phyloP scores from a whole-genome alignment of 805 yeast species.

The Candida mattraensis region DNA sequence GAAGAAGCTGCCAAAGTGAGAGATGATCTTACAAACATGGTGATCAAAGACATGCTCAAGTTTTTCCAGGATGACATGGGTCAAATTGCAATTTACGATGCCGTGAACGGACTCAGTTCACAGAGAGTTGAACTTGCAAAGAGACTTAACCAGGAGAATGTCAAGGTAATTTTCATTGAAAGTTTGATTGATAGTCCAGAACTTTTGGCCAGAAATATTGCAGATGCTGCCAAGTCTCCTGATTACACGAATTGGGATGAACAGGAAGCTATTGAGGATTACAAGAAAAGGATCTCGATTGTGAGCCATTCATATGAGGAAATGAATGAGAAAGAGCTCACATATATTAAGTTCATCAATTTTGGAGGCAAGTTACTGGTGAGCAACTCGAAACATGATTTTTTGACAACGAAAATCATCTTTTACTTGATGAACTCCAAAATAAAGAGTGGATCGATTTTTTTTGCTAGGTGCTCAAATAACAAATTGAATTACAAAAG shows the following conservation, averaged over 20 bases:
- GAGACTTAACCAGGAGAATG: slow-evolving; percentile 53
- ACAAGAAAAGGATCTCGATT: slow-evolving; percentile 64
- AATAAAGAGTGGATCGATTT: slow-evolving; percentile 86
- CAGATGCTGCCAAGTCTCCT: slow-evolving; percentile 83
- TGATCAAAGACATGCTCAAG: slow-evolving; percentile 64
- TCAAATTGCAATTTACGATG: slow-evolving; percentile 95
- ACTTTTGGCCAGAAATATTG: slow-evolving; percentile 71
- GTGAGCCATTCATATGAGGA: slow-evolving; percentile 74
- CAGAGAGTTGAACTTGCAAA: slow-evolving; percentile 62
- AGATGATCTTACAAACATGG: slow-evolving; percentile 56
- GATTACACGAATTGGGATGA: slow-evolving; percentile 81
- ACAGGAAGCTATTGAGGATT: slow-evolving; percentile 73
- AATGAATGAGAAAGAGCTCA: slow-evolving; percentile 57
- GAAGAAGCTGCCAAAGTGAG: slow-evolving; percentile 53
- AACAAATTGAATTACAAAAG: slow-evolving; percentile 59
- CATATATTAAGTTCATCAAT: slow-evolving; percentile 83
- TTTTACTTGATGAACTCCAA: slow-evolving; percentile 90
- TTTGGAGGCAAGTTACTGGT: slow-evolving; percentile 84
- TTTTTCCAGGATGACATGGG: slow-evolving; percentile 79
- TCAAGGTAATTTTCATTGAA: slow-evolving; percentile 86
- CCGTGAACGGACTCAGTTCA: slow-evolving; percentile 77
- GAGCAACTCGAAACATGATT: slow-evolving; percentile 82
- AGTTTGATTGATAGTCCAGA: slow-evolving; percentile 73
- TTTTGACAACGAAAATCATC: slow-evolving; percentile 85
- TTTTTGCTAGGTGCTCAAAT: slow-evolving; percentile 79